phyloP scores from a whole-genome alignment of 306 rosid species.

The Trichosanthes truncata region DNA sequence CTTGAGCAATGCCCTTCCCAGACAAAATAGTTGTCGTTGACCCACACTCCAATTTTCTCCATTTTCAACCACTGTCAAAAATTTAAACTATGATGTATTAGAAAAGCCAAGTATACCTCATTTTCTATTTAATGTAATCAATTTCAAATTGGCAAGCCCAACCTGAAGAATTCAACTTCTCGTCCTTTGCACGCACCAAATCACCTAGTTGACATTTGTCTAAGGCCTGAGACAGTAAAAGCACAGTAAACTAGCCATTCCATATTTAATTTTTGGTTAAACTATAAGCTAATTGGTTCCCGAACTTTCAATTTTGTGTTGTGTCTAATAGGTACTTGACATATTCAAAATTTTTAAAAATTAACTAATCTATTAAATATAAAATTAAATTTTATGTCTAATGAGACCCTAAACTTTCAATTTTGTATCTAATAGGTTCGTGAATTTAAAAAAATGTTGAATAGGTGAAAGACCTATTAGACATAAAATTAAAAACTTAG shows the following conservation, averaged over 20 bases:
- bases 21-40: conserved; percentile 80
- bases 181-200: conserved; percentile 55
- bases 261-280: background rate
- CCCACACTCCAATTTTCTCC: conserved; percentile 96
- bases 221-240: conserved; percentile 47
- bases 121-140: background rate
- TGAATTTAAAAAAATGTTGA: too few species aligned
- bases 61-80: conserved; percentile 64
- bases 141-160: conserved; percentile 11
- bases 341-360: too few species aligned
- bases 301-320: too few species aligned
- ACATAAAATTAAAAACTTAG: too few species aligned
- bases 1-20: conserved; percentile 83
- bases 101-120: background rate
- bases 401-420: too few species aligned
- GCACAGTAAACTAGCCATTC: background rate
- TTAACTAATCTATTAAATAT: too few species aligned
- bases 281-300: too few species aligned
- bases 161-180: conserved; percentile 67
- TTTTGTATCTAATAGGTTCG: too few species aligned
- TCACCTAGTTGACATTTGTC: conserved; percentile 81
- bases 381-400: too few species aligned
- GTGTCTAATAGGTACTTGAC: too few species aligned
- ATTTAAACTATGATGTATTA: background rate
- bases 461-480: too few species aligned